Conservation (phyloP, 2,329 filamentous ascomycete genomes). For the Colletotrichum liriopes region DNA sequence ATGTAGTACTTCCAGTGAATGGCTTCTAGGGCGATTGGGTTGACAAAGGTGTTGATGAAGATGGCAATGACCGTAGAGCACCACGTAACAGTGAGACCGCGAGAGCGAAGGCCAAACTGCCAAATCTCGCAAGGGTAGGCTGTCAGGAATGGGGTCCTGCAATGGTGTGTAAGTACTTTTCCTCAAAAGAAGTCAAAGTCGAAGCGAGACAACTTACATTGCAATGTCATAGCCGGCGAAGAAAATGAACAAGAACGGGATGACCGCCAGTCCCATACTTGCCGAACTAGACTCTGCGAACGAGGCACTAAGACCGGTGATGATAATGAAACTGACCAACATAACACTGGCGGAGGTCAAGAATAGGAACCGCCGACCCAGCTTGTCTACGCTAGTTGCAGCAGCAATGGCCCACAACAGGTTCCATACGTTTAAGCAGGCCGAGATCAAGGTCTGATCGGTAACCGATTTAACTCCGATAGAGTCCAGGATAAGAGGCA, state of each 20-base stretch:
- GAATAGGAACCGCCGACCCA: conserved; percentile 39
- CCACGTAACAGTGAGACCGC: conserved; percentile 32
- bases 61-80: conserved; percentile 35
- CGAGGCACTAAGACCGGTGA: conserved; percentile 36
- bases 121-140: conserved; percentile 41
- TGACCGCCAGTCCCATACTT: conserved; percentile 48
- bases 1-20: conserved; percentile 63
- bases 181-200: rapidly evolving
- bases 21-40: conserved; percentile 59
- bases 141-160: conserved; percentile 26
- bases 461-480: conserved; percentile 51
- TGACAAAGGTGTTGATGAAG: conserved; percentile 55
- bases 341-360: conserved; percentile 36
- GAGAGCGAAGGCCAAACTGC: conserved; percentile 35
- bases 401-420: conserved; percentile 38
- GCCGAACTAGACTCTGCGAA: conserved; percentile 45
- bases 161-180: not conserved
- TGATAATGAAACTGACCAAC: conserved; percentile 35
- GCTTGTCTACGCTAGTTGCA: conserved; percentile 36
- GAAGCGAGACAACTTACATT: conserved; percentile 19
- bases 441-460: conserved; percentile 55
- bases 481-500: conserved; percentile 45
- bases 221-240: conserved; percentile 49
- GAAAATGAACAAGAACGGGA: conserved; percentile 58
- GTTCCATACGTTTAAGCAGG: conserved; percentile 41